A percentile compares a stretch with the other conserved stretches of the same genome.
These are phyloP conservation scores for Anisodus tanguticus DNA, from an alignment of 257 asterid species.

Conservation along the genomic window DNA sequence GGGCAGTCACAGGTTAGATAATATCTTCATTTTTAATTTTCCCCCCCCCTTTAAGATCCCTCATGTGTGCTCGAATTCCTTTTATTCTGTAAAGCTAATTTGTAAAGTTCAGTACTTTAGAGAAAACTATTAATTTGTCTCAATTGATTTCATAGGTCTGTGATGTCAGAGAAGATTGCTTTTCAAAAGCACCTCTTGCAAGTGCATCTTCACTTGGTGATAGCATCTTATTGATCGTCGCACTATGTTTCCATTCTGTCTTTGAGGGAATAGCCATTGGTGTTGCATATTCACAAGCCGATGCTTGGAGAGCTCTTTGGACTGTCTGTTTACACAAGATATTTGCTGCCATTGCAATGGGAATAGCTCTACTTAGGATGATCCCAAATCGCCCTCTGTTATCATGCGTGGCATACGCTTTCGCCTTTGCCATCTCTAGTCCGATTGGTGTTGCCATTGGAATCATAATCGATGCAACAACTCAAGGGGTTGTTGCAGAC, in stretches of 20 bases:
- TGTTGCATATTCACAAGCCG: conserved; percentile 76
- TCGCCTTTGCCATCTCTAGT: conserved; percentile 84
- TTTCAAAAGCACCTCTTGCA: conserved; percentile 45
- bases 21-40: not conserved
- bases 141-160: conserved; percentile 29
- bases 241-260: conserved; percentile 83
- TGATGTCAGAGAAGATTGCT: conserved; percentile 38
- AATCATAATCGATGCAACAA: conserved; percentile 74
- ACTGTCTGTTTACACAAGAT: conserved; percentile 84
- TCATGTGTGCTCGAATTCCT: not conserved
- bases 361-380: conserved; percentile 90
- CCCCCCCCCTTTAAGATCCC: not conserved
- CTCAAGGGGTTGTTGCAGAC: conserved; percentile 77
- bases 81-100: not conserved
- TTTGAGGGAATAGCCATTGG: conserved; percentile 97
- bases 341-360: conserved; percentile 94
- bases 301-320: conserved; percentile 93
- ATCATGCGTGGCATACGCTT: conserved; percentile 71
- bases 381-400: conserved; percentile 83
- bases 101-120: not conserved
- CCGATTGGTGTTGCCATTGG: conserved; percentile 87
- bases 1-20: conserved; percentile 51
- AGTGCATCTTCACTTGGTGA: conserved; percentile 70
- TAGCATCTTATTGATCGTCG: conserved; percentile 65
- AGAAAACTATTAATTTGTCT: no score